These are phyloP conservation scores for Vanrija humicola DNA, from an alignment of 1,284 basidiomycete species.

Conservation along the genomic window DNA sequence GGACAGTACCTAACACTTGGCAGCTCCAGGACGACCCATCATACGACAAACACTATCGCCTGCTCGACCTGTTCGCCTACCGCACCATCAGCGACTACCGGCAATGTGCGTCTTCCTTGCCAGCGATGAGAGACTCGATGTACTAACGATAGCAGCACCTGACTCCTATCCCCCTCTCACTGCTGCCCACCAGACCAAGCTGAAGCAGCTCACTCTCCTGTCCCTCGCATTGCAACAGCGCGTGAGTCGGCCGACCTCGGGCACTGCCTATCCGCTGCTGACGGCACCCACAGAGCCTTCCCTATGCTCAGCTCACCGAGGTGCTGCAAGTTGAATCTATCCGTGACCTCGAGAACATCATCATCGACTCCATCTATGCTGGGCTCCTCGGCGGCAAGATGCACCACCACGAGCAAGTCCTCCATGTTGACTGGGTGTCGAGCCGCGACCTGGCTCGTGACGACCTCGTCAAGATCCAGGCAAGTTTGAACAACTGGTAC, in stretches of 20 bases:
- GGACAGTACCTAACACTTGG: not conserved
- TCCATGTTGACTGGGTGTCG: constrained; percentile 86
- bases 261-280: not conserved
- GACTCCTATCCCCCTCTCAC: constrained; percentile 65
- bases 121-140: not conserved
- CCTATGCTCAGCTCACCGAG: constrained; percentile 25
- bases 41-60: constrained; percentile 57
- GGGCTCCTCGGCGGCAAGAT: constrained; percentile 83
- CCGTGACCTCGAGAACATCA: constrained; percentile 85
- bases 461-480: constrained; percentile 60
- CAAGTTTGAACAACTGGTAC: constrained; percentile 67
- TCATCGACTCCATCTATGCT: constrained; percentile 92
- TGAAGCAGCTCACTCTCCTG: constrained; percentile 87
- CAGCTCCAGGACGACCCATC: constrained; percentile 53
- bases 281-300: constrained; percentile 21
- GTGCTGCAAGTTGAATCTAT: constrained; percentile 66
- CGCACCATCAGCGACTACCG: constrained; percentile 77
- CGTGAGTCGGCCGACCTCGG: constrained; percentile 48
- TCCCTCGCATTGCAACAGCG: constrained; percentile 68
- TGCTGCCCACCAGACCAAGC: constrained; percentile 69
- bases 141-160: constrained; percentile 54
- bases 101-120: constrained; percentile 31
- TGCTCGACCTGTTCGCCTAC: constrained; percentile 84
- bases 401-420: constrained; percentile 78
- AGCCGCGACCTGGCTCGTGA: constrained; percentile 77